Conservation (phyloP, 83 land plant species). For the Thuja plicata region DNA sequence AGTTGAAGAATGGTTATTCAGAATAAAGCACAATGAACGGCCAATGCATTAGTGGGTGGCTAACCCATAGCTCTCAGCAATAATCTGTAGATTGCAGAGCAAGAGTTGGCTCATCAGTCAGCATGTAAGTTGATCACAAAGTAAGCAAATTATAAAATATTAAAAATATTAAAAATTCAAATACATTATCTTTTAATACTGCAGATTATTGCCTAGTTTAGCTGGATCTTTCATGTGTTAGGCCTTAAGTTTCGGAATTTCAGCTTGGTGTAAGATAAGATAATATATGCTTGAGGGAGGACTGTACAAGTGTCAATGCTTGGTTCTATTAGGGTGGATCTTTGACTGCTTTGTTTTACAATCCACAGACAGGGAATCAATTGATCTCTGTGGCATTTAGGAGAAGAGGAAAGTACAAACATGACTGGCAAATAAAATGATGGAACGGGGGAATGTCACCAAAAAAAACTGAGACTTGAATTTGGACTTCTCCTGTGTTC, state of each 20-base stretch:
- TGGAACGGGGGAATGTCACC: neutral
- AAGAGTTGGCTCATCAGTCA: neutral
- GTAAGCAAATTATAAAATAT: neutral
- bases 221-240: neutral
- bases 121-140: neutral
- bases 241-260: neutral
- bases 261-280: neutral
- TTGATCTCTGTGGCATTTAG: neutral
- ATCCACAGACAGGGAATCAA: neutral
- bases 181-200: neutral
- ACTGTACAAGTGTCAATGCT: neutral
- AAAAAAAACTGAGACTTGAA: neutral
- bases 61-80: neutral
- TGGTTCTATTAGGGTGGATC: neutral
- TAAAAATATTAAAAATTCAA: too few species aligned
- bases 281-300: neutral
- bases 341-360: neutral
- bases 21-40: neutral
- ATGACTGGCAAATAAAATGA: neutral
- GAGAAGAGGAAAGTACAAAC: neutral
- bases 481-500: neutral
- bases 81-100: neutral
- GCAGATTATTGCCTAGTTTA: neutral
- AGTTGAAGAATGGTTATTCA: neutral
- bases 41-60: neutral